Evolutionary conservation across 345 rosid genomes (phyloP).

Genomic region (Psidium guajava): DNA sequence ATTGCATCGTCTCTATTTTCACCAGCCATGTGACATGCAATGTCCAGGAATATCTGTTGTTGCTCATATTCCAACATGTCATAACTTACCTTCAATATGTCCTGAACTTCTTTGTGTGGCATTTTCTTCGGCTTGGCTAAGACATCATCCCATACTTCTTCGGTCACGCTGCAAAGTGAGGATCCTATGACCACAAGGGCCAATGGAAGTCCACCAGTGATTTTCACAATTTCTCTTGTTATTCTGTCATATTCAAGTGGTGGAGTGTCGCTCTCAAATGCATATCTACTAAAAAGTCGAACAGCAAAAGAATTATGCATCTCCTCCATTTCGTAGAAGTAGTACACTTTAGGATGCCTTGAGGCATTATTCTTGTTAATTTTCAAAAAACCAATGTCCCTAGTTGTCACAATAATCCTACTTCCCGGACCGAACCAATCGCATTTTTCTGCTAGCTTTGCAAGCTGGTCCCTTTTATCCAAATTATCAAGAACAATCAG

Average conservation of each 20-base stretch:
- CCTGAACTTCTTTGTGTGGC: neutral
- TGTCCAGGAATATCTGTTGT: conserved; percentile 3
- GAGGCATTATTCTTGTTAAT: neutral
- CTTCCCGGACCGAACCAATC: neutral
- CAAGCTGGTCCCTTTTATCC: neutral
- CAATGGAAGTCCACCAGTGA: conserved; percentile 3
- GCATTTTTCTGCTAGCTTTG: neutral
- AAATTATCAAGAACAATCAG: conserved; percentile 4
- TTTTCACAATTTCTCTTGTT: neutral
- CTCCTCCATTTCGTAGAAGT: neutral
- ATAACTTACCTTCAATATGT: neutral
- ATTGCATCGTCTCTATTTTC: neutral
- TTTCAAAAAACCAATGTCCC: neutral
- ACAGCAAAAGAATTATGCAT: neutral
- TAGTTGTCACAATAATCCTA: conserved; percentile 2
- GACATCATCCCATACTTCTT: neutral
- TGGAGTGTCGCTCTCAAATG: neutral
- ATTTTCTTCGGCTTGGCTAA: neutral
- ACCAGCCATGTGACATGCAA: neutral
- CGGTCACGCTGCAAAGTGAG: neutral
- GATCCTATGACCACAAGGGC: conserved; percentile 1
- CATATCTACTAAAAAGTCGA: neutral
- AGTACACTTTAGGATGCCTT: neutral
- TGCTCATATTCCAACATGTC: neutral
- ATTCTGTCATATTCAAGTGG: neutral